Percentiles rank a stretch among this genome's conserved stretches.
phyloP scores from a whole-genome alignment of 345 rosid genomes.

The Trapa incisa region DNA sequence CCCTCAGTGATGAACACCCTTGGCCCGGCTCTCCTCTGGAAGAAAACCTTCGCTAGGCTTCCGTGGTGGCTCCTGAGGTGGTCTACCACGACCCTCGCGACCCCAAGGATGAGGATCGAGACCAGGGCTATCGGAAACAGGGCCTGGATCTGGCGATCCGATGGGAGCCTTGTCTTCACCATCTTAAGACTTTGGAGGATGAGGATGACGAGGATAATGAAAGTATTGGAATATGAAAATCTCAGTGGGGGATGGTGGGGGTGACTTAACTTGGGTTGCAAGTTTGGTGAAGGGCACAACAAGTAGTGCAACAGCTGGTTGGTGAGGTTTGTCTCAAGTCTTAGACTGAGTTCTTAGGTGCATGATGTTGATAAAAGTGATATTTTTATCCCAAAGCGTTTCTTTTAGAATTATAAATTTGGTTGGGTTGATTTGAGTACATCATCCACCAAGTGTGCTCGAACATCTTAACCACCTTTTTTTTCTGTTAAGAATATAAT shows the following conservation, averaged over 20 bases:
- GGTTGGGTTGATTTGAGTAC: too few species aligned
- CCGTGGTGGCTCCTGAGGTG: constrained; percentile 39
- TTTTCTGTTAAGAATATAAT: too few species aligned
- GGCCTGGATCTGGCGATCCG: constrained; percentile 42
- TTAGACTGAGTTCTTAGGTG: constrained; percentile 10
- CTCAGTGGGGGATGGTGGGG: background rate
- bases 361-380: background rate
- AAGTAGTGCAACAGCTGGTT: constrained; percentile 32
- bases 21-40: constrained; percentile 15
- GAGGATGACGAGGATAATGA: background rate
- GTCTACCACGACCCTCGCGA: constrained; percentile 37
- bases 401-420: too few species aligned
- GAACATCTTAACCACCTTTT: too few species aligned
- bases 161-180: constrained; percentile 17
- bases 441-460: too few species aligned
- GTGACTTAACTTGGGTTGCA: constrained; percentile 24
- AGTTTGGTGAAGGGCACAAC: constrained; percentile 15
- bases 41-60: constrained; percentile 13
- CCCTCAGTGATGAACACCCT: constrained; percentile 40
- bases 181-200: background rate
- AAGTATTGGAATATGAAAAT: too few species aligned
- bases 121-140: constrained; percentile 41
- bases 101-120: constrained; percentile 45
- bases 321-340: constrained; percentile 12
- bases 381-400: too few species aligned